Conservation (phyloP, 1,284 basidiomycete species). For the Leccinum pallidistipes region DNA sequence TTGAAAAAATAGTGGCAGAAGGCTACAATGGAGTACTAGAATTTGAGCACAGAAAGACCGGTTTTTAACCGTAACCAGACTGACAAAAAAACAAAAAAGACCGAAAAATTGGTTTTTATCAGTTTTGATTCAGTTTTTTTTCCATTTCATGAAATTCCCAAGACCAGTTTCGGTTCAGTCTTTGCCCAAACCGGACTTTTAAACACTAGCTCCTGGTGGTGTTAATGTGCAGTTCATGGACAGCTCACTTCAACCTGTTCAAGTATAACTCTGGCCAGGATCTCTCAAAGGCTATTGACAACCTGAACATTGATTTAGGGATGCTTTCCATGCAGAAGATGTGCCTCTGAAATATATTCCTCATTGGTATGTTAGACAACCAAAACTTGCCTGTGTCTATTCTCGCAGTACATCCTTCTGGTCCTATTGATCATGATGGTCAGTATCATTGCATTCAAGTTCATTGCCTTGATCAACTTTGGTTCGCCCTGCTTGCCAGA, state of each 20-base stretch:
- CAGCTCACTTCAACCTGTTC: conserved; percentile 37
- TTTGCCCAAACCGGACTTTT: too few relatives aligned
- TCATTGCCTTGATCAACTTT: background rate
- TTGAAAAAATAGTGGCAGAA: too few relatives aligned
- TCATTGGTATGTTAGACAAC: background rate
- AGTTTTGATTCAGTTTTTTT: too few relatives aligned
- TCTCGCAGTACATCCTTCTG: background rate
- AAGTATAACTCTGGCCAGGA: conserved; percentile 11
- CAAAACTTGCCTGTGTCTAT: background rate
- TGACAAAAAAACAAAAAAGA: too few relatives aligned
- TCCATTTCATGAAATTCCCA: too few relatives aligned
- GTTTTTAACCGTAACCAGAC: too few relatives aligned
- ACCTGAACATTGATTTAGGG: background rate
- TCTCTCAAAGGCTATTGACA: conserved; percentile 59
- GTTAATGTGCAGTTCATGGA: conserved; percentile 22
- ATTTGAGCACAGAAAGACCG: too few relatives aligned
- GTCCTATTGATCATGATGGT: background rate
- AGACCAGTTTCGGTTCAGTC: too few relatives aligned
- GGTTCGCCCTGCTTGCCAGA: background rate
- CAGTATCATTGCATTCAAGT: background rate
- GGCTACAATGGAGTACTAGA: too few relatives aligned
- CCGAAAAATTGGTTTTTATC: too few relatives aligned
- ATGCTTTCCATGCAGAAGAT: background rate
- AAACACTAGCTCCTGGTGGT: conserved; percentile 20
- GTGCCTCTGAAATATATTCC: background rate